Evolutionary conservation across 2,329 filamentous ascomycete genomes (phyloP), one percentile per base, ranked within the genome.

Genomic region (Sphaerulina musiva): DNA sequence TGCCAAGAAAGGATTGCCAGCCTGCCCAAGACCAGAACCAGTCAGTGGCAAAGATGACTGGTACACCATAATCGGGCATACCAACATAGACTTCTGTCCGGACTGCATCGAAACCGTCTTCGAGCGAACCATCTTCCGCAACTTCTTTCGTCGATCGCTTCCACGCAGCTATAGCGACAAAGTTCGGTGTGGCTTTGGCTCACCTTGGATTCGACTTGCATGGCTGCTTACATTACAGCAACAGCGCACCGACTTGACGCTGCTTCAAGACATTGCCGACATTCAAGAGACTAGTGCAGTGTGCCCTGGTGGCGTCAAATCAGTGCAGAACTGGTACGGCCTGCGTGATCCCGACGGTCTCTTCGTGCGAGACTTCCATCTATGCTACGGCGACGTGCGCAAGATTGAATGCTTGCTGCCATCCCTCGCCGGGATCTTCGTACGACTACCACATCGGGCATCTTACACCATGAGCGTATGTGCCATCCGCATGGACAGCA

Each of bases 121-220:
- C 61, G 78, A 78, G 11, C 75, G 80, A 23, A 86, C 87, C 0
- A 76, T 80, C 17, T 95, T 87, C 66, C 78, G 82, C 2, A 76
- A 80, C 12, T 76, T 82, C 34, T 89, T 95, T 63, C 74, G 83
- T 9, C 78, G 78, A 2, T 80, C 81, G 36, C 77, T 81, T 31
- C 74, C 77, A 29, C 80, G 83, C 12, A 75, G 81, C 4, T 73
- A 78, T 2, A 78, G 80, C 11, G 74, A 77, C 40, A 76, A 80
- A 44, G 77, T 87, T 6, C 76, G 79, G 44, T 97, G 92, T 72
- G 85, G 90, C 59, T 89, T 96, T 70, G 88, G 87, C 17, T 79
- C 82, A 10, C 81, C 85, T 0, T 96, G 90, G 89, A 85, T 89
- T 63, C 83, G 88, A 29, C 82, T 95, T 39, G 90, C 90, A 0